phyloP scores from a whole-genome alignment of 1,139 yeast genomes.

The Geotrichum klebahnii region DNA sequence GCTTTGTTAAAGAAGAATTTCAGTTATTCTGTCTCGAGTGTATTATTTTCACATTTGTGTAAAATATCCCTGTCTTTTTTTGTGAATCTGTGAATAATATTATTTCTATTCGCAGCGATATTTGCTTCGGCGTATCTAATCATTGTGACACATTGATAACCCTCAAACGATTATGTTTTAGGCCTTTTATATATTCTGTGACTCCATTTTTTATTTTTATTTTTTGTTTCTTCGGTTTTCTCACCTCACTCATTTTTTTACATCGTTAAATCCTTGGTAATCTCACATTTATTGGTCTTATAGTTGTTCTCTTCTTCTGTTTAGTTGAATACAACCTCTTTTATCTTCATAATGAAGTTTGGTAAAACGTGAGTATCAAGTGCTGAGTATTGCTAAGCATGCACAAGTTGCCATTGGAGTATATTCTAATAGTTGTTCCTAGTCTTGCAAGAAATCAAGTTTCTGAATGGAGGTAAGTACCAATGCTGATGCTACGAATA shows the following conservation, averaged over 20 bases:
- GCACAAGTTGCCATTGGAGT: slow-evolving; percentile 3
- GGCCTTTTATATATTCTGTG: not conserved
- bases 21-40: no score
- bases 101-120: no score
- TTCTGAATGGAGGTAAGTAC: slow-evolving; percentile 71
- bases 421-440: slow-evolving; percentile 18
- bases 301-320: not conserved
- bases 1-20: no score
- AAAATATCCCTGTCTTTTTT: no score
- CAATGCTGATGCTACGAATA: not conserved
- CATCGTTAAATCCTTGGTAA: not conserved
- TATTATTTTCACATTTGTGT: no score
- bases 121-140: no score
- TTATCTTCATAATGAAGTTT: slow-evolving; percentile 59
- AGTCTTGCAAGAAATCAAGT: slow-evolving; percentile 73
- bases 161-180: not conserved
- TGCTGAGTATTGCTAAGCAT: not conserved
- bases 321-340: not conserved
- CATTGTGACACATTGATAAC: no score
- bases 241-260: not conserved
- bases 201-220: not conserved
- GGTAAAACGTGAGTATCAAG: slow-evolving; percentile 56
- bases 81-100: no score
- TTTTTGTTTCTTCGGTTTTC: not conserved
- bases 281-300: no score